Evolutionary conservation across 345 rosid species (phyloP).

Genomic region (Xanthoceras sorbifolium): DNA sequence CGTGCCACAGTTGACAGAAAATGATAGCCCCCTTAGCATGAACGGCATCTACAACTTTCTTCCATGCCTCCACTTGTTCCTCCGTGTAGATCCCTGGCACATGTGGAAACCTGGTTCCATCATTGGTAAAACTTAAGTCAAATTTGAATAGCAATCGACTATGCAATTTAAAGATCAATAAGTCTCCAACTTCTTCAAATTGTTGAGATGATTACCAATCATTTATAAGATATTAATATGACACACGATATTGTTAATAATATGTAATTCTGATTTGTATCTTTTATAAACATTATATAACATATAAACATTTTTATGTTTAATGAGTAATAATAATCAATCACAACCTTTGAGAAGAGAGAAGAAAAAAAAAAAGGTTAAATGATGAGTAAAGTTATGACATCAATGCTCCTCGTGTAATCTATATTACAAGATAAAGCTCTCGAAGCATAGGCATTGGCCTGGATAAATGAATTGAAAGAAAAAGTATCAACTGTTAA

Average conservation of each 20-base stretch:
- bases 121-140: not conserved
- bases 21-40: conserved; percentile 77
- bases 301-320: too few species aligned
- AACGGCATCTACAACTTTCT: conserved; percentile 66
- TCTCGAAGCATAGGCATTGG: too few species aligned
- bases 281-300: not conserved
- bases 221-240: too few species aligned
- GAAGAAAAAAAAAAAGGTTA: too few species aligned
- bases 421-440: too few species aligned
- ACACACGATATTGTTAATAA: too few species aligned
- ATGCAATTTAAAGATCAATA: not conserved
- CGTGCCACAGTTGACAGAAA: conserved; percentile 94
- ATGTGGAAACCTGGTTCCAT: conserved; percentile 64
- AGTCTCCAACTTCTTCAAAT: not conserved
- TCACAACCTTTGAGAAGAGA: too few species aligned
- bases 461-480: too few species aligned
- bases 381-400: too few species aligned
- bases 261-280: not conserved
- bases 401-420: too few species aligned
- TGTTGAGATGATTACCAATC: not conserved
- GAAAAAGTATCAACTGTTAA: too few species aligned
- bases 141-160: not conserved
- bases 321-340: too few species aligned
- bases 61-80: conserved; percentile 91
- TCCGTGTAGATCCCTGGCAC: conserved; percentile 85